A percentile compares a stretch with the other conserved stretches of the same genome.
phyloP scores from a whole-genome alignment of 176 grass and related monocot genomes.

The Tuctoria greenei region DNA sequence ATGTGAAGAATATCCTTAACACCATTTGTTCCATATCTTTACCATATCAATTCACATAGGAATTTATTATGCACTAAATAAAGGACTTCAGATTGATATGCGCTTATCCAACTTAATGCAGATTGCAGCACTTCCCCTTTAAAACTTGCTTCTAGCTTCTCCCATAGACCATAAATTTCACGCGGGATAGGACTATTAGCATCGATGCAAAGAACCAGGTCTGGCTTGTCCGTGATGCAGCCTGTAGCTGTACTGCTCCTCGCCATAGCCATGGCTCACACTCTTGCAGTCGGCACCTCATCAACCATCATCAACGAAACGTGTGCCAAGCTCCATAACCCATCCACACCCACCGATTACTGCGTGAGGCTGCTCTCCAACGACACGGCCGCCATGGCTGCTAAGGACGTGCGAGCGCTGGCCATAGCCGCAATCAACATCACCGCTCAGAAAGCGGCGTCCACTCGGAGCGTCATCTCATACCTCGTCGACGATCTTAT shows the following conservation, averaged over 20 bases:
- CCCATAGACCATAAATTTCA: background rate
- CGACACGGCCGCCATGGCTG: background rate
- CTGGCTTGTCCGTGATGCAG: background rate
- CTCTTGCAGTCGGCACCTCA: background rate
- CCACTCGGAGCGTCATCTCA: background rate
- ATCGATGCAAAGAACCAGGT: no score
- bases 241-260: background rate
- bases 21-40: no score
- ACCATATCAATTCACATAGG: no score
- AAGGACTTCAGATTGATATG: no score
- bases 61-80: no score
- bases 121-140: background rate
- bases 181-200: background rate
- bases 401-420: background rate
- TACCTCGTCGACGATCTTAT: background rate
- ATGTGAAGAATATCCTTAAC: no score
- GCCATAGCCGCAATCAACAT: conserved; percentile 26
- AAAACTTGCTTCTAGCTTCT: background rate
- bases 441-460: background rate
- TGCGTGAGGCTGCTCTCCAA: conserved; percentile 21
- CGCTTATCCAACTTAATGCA: no score
- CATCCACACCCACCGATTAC: conserved; percentile 13
- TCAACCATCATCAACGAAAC: background rate
- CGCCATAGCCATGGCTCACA: background rate
- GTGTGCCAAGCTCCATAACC: background rate